A percentile compares a stretch with the other conserved stretches of the same genome.
Evolutionary conservation across 2,329 filamentous ascomycete genomes (phyloP).

Genomic region (Cladophialophora chaetospira): DNA sequence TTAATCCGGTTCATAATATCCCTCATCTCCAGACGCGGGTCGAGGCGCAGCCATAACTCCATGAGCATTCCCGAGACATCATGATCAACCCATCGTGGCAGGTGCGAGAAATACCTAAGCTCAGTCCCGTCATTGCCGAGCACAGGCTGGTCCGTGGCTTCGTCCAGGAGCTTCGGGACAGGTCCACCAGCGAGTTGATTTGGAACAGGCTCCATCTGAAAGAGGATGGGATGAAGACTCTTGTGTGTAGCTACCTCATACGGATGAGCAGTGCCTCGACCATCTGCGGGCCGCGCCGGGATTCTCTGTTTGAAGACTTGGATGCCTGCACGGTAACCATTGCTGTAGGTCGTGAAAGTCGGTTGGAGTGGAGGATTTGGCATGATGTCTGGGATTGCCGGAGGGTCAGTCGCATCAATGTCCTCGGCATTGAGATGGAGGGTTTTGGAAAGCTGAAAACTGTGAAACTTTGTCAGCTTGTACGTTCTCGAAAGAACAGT

Average conservation of each 20-base stretch:
- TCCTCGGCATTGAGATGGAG: background rate
- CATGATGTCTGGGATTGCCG: background rate
- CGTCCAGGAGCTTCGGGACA: constrained; percentile 16
- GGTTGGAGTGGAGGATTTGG: constrained; percentile 13
- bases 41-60: constrained; percentile 28
- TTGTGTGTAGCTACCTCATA: constrained; percentile 13
- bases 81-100: constrained; percentile 24
- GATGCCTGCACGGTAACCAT: constrained; percentile 14
- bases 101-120: constrained; percentile 26
- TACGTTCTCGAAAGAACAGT: no score
- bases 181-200: background rate
- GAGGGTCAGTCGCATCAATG: background rate
- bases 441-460: background rate
- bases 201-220: constrained; percentile 21
- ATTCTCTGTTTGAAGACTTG: constrained; percentile 1
- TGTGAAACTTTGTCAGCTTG: no score
- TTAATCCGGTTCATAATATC: constrained; percentile 28
- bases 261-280: constrained; percentile 14
- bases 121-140: background rate
- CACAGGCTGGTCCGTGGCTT: constrained; percentile 9
- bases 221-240: constrained; percentile 26
- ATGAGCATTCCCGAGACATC: constrained; percentile 24
- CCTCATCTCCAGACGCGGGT: constrained; percentile 19
- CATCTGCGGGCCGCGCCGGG: constrained; percentile 6
- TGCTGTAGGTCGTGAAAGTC: constrained; percentile 16